Percentiles rank a stretch among this genome's conserved stretches.
Evolutionary conservation across 768 basidiomycete genomes (phyloP).

Genomic region (Boletus sp.): DNA sequence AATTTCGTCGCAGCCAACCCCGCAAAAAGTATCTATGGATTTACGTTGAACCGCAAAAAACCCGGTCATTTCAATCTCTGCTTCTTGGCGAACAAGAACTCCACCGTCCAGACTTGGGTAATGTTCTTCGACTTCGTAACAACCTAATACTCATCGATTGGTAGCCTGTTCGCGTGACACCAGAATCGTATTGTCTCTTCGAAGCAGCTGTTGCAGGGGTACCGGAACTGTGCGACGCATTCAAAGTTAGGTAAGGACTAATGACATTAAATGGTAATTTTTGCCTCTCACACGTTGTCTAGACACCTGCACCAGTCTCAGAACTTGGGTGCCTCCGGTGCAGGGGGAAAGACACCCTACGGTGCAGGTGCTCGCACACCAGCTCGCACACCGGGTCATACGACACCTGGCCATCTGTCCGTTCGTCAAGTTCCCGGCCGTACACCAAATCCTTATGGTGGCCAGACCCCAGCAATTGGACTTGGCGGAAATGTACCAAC

Average conservation of each 20-base stretch:
- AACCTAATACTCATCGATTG: slow-evolving; percentile 3
- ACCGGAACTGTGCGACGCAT: slow-evolving; percentile 92
- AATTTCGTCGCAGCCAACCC: slow-evolving; percentile 93
- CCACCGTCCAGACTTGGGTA: slow-evolving; percentile 91
- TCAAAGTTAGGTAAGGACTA: slow-evolving; percentile 74
- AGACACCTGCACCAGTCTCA: slow-evolving; percentile 80
- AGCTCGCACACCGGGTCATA: slow-evolving; percentile 66
- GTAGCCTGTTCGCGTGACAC: slow-evolving; percentile 83
- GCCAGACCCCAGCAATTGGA: slow-evolving; percentile 35
- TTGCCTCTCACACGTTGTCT: slow-evolving; percentile 9
- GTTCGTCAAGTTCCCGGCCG: slow-evolving; percentile 63
- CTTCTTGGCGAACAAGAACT: slow-evolving; percentile 90
- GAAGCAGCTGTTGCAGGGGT: slow-evolving; percentile 90
- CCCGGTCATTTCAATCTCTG: slow-evolving; percentile 93
- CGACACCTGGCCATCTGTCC: slow-evolving; percentile 81
- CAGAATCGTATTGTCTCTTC: slow-evolving; percentile 86
- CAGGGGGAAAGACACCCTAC: slow-evolving; percentile 79
- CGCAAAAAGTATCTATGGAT: slow-evolving; percentile 93
- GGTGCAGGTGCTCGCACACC: slow-evolving; percentile 75
- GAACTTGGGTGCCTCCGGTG: slow-evolving; percentile 50
- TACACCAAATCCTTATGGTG: slow-evolving; percentile 79
- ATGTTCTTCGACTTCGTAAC: neutral
- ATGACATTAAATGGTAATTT: neutral
- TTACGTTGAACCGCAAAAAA: slow-evolving; percentile 82
- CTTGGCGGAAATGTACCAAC: slow-evolving; percentile 28